These are phyloP conservation scores for Oxalis stricta DNA, from an alignment of 441 rosid species.

Conservation along the genomic window DNA sequence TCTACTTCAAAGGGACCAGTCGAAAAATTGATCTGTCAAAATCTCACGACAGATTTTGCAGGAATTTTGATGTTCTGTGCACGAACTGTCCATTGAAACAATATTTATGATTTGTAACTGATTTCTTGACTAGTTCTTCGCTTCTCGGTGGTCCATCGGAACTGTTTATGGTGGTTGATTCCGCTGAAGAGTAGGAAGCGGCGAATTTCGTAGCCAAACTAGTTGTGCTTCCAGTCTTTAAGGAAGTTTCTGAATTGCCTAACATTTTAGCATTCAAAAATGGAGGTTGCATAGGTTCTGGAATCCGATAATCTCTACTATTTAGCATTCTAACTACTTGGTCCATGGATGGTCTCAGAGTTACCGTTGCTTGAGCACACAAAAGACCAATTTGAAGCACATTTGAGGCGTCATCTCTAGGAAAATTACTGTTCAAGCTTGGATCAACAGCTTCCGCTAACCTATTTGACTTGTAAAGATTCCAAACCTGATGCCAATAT, in stretches of 20 bases:
- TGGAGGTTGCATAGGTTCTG: constrained; percentile 58
- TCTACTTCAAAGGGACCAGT: no score
- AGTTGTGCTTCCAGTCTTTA: constrained; percentile 20
- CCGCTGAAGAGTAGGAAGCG: constrained; percentile 32
- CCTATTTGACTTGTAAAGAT: constrained; percentile 27
- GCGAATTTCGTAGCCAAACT: constrained; percentile 21
- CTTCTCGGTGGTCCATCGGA: constrained; percentile 10
- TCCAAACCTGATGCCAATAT: constrained; percentile 46
- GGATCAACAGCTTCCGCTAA: constrained; percentile 36
- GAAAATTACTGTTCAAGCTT: constrained; percentile 22
- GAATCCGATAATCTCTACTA: constrained; percentile 14
- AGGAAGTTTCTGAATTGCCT: constrained; percentile 16
- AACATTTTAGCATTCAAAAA: constrained; percentile 27
- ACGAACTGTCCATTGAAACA: no score
- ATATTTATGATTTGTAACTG: no score
- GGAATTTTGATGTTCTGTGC: no score
- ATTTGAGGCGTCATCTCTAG: constrained; percentile 19
- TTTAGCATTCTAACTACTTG: constrained; percentile 45
- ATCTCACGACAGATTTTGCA: no score
- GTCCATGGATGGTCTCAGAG: constrained; percentile 55
- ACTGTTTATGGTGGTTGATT: constrained; percentile 23
- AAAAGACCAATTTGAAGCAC: constrained; percentile 58
- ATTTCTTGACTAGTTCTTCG: constrained; percentile 7
- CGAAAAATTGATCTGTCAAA: no score
- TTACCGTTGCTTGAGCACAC: constrained; percentile 56